Percentiles rank a stretch among this genome's conserved stretches.
Conservation (phyloP, 352 stramenopile genomes). For the Thalassiosira hispida region DNA sequence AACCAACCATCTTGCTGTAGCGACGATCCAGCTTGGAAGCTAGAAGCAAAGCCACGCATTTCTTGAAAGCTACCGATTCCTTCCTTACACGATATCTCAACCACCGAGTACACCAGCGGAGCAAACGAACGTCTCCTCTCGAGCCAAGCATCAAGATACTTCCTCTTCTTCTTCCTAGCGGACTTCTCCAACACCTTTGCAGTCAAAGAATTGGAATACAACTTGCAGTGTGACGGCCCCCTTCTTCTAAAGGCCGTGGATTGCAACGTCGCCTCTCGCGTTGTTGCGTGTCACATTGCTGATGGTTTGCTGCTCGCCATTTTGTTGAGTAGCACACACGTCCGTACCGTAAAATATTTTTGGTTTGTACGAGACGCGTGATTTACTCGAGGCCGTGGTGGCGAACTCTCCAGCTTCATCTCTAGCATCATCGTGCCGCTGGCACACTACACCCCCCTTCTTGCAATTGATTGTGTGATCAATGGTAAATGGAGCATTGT, state of each 20-base stretch:
- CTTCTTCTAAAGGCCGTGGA: neutral
- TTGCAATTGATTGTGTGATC: constrained; percentile 35
- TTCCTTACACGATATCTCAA: constrained; percentile 31
- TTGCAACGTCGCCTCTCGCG: neutral
- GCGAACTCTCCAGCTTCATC: constrained; percentile 2
- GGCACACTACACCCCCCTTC: constrained; percentile 47
- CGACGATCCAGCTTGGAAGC: constrained; percentile 19
- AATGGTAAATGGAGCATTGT: constrained; percentile 7
- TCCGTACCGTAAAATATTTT: neutral
- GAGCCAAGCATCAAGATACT: constrained; percentile 16
- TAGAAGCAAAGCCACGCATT: constrained; percentile 17
- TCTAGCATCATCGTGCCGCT: constrained; percentile 5
- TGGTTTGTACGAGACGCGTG: neutral
- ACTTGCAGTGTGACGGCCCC: neutral
- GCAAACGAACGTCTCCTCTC: constrained; percentile 9
- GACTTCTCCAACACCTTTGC: constrained; percentile 13
- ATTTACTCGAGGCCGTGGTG: no score
- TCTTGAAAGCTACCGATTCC: constrained; percentile 11
- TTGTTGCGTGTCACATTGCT: neutral
- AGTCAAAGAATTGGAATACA: neutral
- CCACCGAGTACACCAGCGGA: constrained; percentile 44
- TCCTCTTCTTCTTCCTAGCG: constrained; percentile 10
- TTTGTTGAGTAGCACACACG: neutral
- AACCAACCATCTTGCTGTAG: constrained; percentile 27
- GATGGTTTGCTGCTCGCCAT: no score